Percentiles rank a stretch among this genome's conserved stretches.
These are phyloP conservation scores for Solanum corneliomulleri DNA, from an alignment of 257 asterid species.

Conservation along the genomic window DNA sequence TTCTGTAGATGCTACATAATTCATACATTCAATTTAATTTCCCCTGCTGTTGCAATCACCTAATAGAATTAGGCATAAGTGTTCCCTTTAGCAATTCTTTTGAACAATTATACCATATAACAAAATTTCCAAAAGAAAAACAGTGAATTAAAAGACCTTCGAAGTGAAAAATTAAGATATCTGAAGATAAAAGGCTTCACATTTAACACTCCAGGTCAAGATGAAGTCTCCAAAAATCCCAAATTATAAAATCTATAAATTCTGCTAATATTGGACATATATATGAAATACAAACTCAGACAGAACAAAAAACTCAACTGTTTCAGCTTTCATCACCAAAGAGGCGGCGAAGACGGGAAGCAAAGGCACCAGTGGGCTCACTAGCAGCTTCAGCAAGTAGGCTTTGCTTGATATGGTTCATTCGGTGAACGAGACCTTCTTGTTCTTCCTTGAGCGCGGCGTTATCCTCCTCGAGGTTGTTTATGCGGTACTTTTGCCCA, in stretches of 20 bases:
- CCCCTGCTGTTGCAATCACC: not conserved
- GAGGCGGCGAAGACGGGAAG: slow-evolving; percentile 63
- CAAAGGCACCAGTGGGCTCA: slow-evolving; percentile 68
- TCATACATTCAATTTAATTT: not conserved
- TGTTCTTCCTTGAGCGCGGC: slow-evolving; percentile 47
- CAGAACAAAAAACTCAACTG: not conserved
- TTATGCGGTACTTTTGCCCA: slow-evolving; percentile 67
- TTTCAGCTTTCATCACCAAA: slow-evolving; percentile 39
- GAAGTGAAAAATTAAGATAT: not conserved
- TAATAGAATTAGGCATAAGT: not conserved
- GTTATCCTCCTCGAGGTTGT: slow-evolving; percentile 48
- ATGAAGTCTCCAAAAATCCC: not conserved
- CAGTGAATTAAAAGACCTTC: not conserved
- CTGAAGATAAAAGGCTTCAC: not conserved
- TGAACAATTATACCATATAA: not conserved
- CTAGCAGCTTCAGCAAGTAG: slow-evolving; percentile 59
- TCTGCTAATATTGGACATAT: not conserved
- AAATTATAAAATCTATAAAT: not conserved
- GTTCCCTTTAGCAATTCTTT: not conserved
- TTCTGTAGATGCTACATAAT: not conserved
- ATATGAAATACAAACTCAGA: not conserved
- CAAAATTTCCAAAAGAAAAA: not conserved
- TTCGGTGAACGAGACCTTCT: slow-evolving; percentile 34
- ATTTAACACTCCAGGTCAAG: not conserved
- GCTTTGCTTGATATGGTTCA: slow-evolving; percentile 50